Percentiles rank a stretch among this genome's conserved stretches.
These are phyloP conservation scores for Bathelium albidoporum DNA, from an alignment of 495 filamentous ascomycete species.

Conservation along the genomic window DNA sequence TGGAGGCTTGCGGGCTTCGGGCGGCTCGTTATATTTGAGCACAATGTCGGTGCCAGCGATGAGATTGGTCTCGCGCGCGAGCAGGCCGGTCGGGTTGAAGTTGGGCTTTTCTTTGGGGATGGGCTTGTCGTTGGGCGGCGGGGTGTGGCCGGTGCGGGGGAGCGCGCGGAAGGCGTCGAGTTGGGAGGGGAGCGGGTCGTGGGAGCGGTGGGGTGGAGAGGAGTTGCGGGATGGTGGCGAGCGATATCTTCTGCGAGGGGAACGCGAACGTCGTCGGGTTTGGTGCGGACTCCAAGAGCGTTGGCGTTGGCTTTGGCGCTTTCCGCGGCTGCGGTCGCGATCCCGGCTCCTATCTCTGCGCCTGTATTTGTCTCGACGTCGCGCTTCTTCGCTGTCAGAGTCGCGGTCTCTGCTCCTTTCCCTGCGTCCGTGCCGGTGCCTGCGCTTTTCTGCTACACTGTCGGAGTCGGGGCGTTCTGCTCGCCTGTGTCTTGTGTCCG, in stretches of 20 bases:
- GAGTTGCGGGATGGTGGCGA: conserved; percentile 5
- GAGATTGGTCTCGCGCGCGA: conserved; percentile 84
- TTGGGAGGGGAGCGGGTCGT: conserved; percentile 29
- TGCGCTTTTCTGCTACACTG: neutral
- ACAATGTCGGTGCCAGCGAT: conserved; percentile 57
- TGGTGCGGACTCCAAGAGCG: conserved; percentile 16
- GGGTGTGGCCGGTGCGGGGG: conserved; percentile 5
- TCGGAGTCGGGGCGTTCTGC: neutral
- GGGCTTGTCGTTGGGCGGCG: conserved; percentile 17
- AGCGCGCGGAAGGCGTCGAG: conserved; percentile 25
- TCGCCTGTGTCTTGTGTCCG: neutral
- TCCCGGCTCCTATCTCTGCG: conserved; percentile 1
- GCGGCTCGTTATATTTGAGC: conserved; percentile 91
- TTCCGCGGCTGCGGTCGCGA: neutral
- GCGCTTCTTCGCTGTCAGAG: neutral
- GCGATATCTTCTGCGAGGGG: conserved; percentile 13
- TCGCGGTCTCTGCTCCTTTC: neutral
- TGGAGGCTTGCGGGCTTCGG: conserved; percentile 82
- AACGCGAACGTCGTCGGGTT: conserved; percentile 10
- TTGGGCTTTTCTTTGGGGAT: conserved; percentile 72
- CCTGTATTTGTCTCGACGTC: neutral
- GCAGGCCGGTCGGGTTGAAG: conserved; percentile 64
- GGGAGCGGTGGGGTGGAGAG: conserved; percentile 13
- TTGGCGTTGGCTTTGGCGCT: neutral
- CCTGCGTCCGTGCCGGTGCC: neutral